Evolutionary conservation across 78 protist species (phyloP), one percentile per base, ranked within the genome.

Genomic region (Chrysochromulina parva): DNA sequence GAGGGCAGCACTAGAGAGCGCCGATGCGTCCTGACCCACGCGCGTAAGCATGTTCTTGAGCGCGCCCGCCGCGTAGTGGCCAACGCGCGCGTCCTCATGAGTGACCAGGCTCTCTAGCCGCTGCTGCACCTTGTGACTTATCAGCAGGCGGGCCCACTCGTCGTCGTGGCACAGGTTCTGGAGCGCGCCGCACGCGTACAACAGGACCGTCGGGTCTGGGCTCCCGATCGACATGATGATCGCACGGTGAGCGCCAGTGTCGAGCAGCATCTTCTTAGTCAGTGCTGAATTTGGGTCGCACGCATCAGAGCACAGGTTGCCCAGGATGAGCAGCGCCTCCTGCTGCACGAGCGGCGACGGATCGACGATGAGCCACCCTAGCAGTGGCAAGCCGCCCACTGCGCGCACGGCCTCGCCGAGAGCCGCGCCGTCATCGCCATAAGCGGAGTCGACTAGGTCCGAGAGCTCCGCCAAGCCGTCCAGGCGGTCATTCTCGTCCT

Each of bases 221-320:
- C 55, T 38, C 3, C 17, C 4, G 52, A 71, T 5, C 3, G n/a
- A 24, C 38, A 5, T 5, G 20, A 71, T 14, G 80, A 71, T 24
- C 16, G 20, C 52, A 9, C n/a, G 80, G 19, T 9, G n/a, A 9
- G 80, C 80, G 52, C 80, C 80, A 9, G 26, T 5, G 52, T 71
- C n/a, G 26, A 38, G 52, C 80, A 71, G 16, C 80, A 28, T 5
- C 80, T 11, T 16, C 80, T 71, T 71, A 52, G 80, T 71, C 53
- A 14, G n/a, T 3, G 52, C 53, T 2, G 80, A 71, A 13, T 10
- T 38, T 52, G 80, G 80, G 80, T 71, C 80, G 52, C 20, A 5
- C 55, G 38, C 80, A 52, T 71, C 14, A 14, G 80, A 71, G 80
- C 80, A 71, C 47, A 71, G 80, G 52, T 71, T 71, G 80, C 80